A percentile compares a stretch with the other conserved stretches of the same genome.
These are phyloP conservation scores for Endocalyx cinctus DNA, from an alignment of 2,329 filamentous ascomycete species.

Conservation along the genomic window DNA sequence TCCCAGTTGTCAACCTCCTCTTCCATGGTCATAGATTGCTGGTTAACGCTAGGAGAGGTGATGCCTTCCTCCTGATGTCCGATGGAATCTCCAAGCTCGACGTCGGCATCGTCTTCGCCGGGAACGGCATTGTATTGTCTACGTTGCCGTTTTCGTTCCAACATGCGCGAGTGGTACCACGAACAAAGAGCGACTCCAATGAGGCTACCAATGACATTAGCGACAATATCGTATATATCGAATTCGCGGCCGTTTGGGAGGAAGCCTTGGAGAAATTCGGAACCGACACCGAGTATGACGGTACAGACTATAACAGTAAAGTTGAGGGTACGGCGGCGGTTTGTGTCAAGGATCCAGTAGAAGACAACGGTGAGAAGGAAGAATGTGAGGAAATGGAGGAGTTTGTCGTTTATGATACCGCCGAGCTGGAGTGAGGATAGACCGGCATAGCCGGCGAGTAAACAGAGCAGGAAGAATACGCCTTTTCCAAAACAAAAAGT, in stretches of 20 bases:
- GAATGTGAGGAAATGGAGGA: conserved; percentile 82
- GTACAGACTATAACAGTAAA: conserved; percentile 80
- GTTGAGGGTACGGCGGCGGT: conserved; percentile 77
- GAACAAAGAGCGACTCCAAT: conserved; percentile 68
- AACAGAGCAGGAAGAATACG: conserved; percentile 64
- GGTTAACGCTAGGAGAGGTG: conserved; percentile 28
- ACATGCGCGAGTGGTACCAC: conserved; percentile 94
- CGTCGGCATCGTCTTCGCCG: conserved; percentile 57
- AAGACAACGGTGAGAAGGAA: conserved; percentile 83
- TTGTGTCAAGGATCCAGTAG: conserved; percentile 96
- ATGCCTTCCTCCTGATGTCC: conserved; percentile 61
- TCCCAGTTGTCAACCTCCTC: conserved; percentile 92
- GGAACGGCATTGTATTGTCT: conserved; percentile 69
- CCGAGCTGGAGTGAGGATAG: conserved; percentile 61
- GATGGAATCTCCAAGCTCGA: conserved; percentile 68
- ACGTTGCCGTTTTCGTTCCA: conserved; percentile 74
- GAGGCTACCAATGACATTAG: conserved; percentile 78
- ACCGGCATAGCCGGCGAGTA: conserved; percentile 74
- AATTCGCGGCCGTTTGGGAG: conserved; percentile 68
- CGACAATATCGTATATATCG: conserved; percentile 80
- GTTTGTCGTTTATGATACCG: conserved; percentile 75
- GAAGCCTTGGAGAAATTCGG: conserved; percentile 70
- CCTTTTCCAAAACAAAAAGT: too few relatives aligned
- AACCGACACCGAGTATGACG: conserved; percentile 63
- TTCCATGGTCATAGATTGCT: conserved; percentile 51